Percentiles rank a stretch among this genome's conserved stretches.
Conservation (phyloP, 352 stramenopile species). For the Phytophthora citrophthora region DNA sequence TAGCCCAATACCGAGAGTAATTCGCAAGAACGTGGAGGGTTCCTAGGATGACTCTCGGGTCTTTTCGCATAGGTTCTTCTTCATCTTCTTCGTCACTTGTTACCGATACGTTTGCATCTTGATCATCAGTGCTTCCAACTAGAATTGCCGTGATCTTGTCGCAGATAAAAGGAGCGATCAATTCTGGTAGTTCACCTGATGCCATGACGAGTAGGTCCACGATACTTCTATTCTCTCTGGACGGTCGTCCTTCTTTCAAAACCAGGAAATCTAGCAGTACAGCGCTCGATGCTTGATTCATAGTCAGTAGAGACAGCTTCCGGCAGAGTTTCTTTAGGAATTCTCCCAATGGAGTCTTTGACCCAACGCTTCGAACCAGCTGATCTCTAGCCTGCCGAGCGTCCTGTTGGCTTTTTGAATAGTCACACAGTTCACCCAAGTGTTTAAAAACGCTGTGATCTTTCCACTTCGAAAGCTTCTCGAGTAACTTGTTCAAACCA, state of each 20-base stretch:
- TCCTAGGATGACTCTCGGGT: slow-evolving; percentile 58
- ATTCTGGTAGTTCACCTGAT: slow-evolving; percentile 50
- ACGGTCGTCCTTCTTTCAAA: slow-evolving; percentile 24
- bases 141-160: slow-evolving; percentile 61
- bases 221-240: slow-evolving; percentile 59
- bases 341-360: slow-evolving; percentile 77
- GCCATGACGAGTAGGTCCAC: slow-evolving; percentile 64
- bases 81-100: slow-evolving; percentile 42
- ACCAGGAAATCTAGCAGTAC: slow-evolving; percentile 54
- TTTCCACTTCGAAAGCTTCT: slow-evolving; percentile 74
- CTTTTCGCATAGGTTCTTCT: slow-evolving; percentile 37
- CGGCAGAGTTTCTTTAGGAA: slow-evolving; percentile 87
- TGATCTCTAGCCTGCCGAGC: slow-evolving; percentile 63
- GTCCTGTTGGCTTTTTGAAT: slow-evolving; percentile 53
- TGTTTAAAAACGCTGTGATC: slow-evolving; percentile 85
- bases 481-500: slow-evolving; percentile 60
- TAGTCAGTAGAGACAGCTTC: slow-evolving; percentile 73
- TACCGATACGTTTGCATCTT: slow-evolving; percentile 11
- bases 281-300: slow-evolving; percentile 54
- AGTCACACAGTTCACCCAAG: slow-evolving; percentile 63
- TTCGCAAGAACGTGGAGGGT: slow-evolving; percentile 59
- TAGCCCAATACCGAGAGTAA: slow-evolving; percentile 58
- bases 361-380: slow-evolving; percentile 79
- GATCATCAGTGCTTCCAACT: slow-evolving; percentile 18
- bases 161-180: slow-evolving; percentile 62